These are phyloP conservation scores for Scalesia atractyloides DNA, from an alignment of 129 eudicot species.

Conservation along the genomic window DNA sequence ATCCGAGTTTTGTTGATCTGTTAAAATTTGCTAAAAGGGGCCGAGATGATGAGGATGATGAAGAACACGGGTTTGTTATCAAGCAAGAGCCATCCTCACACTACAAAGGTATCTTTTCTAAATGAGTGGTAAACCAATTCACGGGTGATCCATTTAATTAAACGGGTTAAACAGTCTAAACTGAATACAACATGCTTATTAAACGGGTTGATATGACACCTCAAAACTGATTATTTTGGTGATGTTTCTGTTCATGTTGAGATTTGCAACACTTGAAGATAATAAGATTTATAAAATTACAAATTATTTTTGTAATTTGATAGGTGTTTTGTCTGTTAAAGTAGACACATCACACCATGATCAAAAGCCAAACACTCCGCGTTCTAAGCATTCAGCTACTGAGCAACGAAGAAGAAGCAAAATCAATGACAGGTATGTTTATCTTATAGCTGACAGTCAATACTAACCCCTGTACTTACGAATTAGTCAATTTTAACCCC, in stretches of 20 bases:
- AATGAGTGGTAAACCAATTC: background rate
- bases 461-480: background rate
- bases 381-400: constrained; percentile 96
- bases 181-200: too few relatives aligned
- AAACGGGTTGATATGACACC: too few relatives aligned
- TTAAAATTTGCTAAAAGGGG: constrained; percentile 62
- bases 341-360: constrained; percentile 60
- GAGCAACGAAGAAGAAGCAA: constrained; percentile 99
- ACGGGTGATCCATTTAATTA: too few relatives aligned
- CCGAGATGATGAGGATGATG: constrained; percentile 74
- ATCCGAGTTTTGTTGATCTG: constrained; percentile 75
- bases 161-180: too few relatives aligned
- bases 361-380: constrained; percentile 91
- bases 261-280: background rate
- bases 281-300: constrained; percentile 11
- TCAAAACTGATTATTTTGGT: too few relatives aligned
- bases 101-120: constrained; percentile 51
- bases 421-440: constrained; percentile 91
- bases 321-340: constrained; percentile 66
- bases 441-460: background rate
- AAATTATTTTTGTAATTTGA: background rate
- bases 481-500: background rate
- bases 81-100: constrained; percentile 70
- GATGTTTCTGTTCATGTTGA: too few relatives aligned
- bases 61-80: constrained; percentile 59